Conservation (phyloP, 306 rosid species). For the Casuarina glauca region DNA sequence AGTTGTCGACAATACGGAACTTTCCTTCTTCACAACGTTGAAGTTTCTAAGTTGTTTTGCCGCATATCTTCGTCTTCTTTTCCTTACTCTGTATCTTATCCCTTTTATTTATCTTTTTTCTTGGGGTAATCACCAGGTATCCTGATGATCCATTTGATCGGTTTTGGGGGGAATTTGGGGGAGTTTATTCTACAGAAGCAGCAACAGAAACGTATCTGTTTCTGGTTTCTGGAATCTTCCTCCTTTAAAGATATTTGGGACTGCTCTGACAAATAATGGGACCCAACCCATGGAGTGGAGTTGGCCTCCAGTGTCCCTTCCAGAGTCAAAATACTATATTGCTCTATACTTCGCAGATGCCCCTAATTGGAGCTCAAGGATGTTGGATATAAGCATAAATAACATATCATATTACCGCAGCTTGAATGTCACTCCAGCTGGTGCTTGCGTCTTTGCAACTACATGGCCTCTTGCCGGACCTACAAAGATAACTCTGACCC, state of each 20-base stretch:
- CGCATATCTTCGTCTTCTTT: background rate
- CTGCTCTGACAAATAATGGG: slow-evolving; percentile 46
- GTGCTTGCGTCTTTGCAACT: slow-evolving; percentile 69
- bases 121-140: slow-evolving; percentile 42
- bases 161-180: slow-evolving; percentile 62
- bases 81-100: slow-evolving; percentile 1
- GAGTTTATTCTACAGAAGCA: slow-evolving; percentile 27
- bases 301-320: slow-evolving; percentile 71
- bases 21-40: background rate
- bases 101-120: background rate
- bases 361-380: slow-evolving; percentile 42
- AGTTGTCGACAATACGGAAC: slow-evolving; percentile 3
- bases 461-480: slow-evolving; percentile 84
- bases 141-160: slow-evolving; percentile 92
- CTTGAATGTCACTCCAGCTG: slow-evolving; percentile 55
- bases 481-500: slow-evolving; percentile 62
- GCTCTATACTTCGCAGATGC: slow-evolving; percentile 83
- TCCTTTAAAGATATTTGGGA: slow-evolving; percentile 61
- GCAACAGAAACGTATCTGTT: slow-evolving; percentile 51
- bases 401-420: slow-evolving; percentile 51
- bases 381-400: slow-evolving; percentile 58
- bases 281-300: slow-evolving; percentile 48
- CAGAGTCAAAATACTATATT: slow-evolving; percentile 51
- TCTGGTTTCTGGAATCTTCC: slow-evolving; percentile 92
- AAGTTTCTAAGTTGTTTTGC: background rate